Conservation (phyloP, 163 green algal species). For the Chlamydomonas reinhardtii region DNA sequence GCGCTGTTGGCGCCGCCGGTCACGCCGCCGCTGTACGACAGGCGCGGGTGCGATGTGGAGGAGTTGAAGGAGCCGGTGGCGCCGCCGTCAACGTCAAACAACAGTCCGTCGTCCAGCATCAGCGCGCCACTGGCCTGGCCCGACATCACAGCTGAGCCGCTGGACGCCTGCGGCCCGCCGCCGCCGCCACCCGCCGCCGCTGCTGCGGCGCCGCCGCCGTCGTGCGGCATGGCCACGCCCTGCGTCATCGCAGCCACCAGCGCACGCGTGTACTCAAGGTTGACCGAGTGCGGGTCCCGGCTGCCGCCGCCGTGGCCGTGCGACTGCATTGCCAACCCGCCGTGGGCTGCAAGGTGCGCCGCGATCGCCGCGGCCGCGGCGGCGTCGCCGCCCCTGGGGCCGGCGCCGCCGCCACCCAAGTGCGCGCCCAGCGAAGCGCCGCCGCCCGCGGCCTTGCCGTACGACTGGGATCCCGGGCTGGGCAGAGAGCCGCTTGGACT, state of each 20-base stretch:
- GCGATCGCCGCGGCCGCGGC: too few species aligned
- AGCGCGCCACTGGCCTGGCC: conserved; percentile 23
- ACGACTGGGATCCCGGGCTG: too few species aligned
- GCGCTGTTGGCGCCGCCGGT: background rate
- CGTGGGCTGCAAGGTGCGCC: background rate
- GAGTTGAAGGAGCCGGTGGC: background rate
- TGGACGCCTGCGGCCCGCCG: background rate
- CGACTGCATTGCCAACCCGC: background rate
- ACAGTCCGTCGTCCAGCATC: background rate
- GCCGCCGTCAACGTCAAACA: conserved; percentile 35
- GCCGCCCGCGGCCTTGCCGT: too few species aligned
- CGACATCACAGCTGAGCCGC: background rate
- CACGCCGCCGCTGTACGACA: conserved; percentile 5
- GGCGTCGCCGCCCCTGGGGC: too few species aligned
- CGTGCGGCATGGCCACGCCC: background rate
- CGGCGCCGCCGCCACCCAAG: background rate
- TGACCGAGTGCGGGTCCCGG: background rate
- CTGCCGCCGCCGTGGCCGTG: background rate
- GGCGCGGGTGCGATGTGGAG: background rate
- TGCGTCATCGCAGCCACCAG: conserved; percentile 6
- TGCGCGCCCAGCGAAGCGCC: background rate
- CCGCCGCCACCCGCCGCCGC: background rate
- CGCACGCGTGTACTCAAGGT: conserved; percentile 29
- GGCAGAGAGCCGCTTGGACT: too few species aligned
- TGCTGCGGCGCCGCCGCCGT: background rate